Evolutionary conservation across 2,329 filamentous ascomycete genomes (phyloP), one percentile per base, ranked within the genome.

Genomic region (Fusarium fujikuroi): DNA sequence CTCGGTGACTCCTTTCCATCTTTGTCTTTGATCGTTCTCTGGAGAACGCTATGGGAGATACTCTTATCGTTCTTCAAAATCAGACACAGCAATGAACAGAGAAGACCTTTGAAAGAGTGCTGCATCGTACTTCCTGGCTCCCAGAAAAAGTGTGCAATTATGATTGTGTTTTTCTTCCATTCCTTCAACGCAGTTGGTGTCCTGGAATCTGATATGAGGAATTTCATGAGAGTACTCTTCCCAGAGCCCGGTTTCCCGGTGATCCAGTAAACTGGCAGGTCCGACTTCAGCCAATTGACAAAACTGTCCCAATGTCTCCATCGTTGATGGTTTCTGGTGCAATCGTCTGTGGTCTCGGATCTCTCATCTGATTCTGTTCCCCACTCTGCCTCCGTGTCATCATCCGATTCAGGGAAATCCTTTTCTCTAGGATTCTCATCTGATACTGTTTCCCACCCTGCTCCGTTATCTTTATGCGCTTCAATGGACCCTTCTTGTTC

Each of bases 301-400:
- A 40, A 40, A 5, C 39, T 15, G 1, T 9, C 39, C 39, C 7
- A 40, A 7, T 21, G 10, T 39, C 18, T 7, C 36, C 36, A 11
- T 14, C 0, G 39, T 14, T 2, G 3, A 7, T 1, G 0, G 39
- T 7, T n/a, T 21, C 8, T 0, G 5, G 39, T 14, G 4, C 19
- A 9, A 6, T 40, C 4, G 15, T n/a, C 21, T 1, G 4, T 19
- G 18, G 2, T 37, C 37, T 19, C 37, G 21, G 37, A 12, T 19
- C 37, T 15, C 4, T 39, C 18, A 10, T 19, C 36, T 11, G 18
- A 39, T 7, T 4, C 1, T 11, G 2, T 19, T 39, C 7, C 18
- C 6, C 10, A 7, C 1, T 6, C 7, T 1, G 37, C 5, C 2
- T 4, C 37, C 12, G 7, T 21, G 4, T 3, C 18, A 4, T 39